These are phyloP conservation scores for Porogramme epimiltina DNA, from an alignment of 1,284 basidiomycete genomes.

Conservation along the genomic window DNA sequence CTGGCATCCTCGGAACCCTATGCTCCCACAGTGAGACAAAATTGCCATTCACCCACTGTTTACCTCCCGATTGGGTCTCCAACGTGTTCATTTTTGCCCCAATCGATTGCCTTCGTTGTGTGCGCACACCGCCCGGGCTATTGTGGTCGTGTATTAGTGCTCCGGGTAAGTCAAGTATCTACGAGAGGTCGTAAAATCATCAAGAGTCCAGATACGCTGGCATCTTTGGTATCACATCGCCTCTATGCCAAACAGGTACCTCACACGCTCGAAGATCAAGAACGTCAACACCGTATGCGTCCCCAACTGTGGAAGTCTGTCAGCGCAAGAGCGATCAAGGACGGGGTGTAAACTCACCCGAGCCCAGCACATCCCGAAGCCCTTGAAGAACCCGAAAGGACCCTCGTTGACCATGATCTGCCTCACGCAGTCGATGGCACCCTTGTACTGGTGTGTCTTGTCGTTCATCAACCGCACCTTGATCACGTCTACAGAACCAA, in stretches of 20 bases:
- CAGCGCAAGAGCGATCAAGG: too few species aligned
- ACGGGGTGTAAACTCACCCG: slow-evolving; percentile 29
- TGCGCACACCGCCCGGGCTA: too few species aligned
- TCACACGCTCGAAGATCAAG: slow-evolving; percentile 37
- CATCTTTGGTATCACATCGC: slow-evolving; percentile 30
- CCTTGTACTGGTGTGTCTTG: slow-evolving; percentile 33
- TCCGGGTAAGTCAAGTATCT: too few species aligned
- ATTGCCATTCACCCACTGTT: too few species aligned
- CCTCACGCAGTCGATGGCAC: slow-evolving; percentile 35
- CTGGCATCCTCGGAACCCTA: too few species aligned
- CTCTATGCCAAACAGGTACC: slow-evolving; percentile 35
- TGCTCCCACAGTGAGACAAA: too few species aligned
- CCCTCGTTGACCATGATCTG: slow-evolving; percentile 36
- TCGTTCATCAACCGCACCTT: slow-evolving; percentile 46
- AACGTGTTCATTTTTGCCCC: background rate
- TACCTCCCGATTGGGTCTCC: too few species aligned
- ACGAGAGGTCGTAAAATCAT: too few species aligned
- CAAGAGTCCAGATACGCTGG: too few species aligned
- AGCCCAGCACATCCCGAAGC: slow-evolving; percentile 43
- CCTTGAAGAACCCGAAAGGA: slow-evolving; percentile 39
- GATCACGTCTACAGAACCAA: slow-evolving; percentile 33
- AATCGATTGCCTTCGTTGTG: too few species aligned
- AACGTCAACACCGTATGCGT: slow-evolving; percentile 40
- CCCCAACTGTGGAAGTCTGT: slow-evolving; percentile 29
- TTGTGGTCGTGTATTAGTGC: too few species aligned